phyloP scores from a whole-genome alignment of 2,329 filamentous ascomycete genomes.

The Pseudogymnoascus sp. region DNA sequence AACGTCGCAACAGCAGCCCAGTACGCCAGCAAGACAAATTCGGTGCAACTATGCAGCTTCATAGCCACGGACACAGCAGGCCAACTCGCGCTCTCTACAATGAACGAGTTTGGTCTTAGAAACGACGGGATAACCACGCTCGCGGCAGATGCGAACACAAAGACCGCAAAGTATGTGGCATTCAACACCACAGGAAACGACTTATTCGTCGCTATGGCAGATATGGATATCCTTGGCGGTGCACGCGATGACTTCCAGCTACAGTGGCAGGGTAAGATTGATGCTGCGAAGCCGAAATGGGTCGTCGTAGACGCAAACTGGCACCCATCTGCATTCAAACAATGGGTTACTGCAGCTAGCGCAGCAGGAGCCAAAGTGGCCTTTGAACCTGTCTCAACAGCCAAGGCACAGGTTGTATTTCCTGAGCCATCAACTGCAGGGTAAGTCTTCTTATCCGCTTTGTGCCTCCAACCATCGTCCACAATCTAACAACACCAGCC shows the following conservation, averaged over 20 bases:
- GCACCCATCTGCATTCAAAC: slow-evolving; percentile 54
- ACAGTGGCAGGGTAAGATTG: slow-evolving; percentile 53
- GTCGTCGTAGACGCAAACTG: slow-evolving; percentile 85
- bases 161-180: slow-evolving; percentile 86
- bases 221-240: slow-evolving; percentile 55
- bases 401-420: slow-evolving; percentile 68
- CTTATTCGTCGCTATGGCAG: slow-evolving; percentile 86
- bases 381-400: slow-evolving; percentile 82
- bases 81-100: slow-evolving; percentile 57
- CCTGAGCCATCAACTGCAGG: slow-evolving; percentile 19
- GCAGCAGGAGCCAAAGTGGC: slow-evolving; percentile 51
- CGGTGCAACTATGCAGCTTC: slow-evolving; percentile 68
- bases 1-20: slow-evolving; percentile 85
- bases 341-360: slow-evolving; percentile 58
- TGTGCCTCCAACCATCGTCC: not conserved
- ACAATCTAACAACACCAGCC: not conserved
- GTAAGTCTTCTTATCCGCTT: not conserved
- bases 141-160: slow-evolving; percentile 33
- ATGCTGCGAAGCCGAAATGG: slow-evolving; percentile 56
- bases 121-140: slow-evolving; percentile 44
- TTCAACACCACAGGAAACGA: slow-evolving; percentile 79
- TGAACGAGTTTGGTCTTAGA: slow-evolving; percentile 57
- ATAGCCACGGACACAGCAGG: slow-evolving; percentile 76
- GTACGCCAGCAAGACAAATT: slow-evolving; percentile 48
- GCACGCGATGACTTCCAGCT: slow-evolving; percentile 43